Evolutionary conservation across 164 flowering plant genomes (phyloP), one percentile per base, ranked within the genome.

Genomic region (Pachysandra terminalis): DNA sequence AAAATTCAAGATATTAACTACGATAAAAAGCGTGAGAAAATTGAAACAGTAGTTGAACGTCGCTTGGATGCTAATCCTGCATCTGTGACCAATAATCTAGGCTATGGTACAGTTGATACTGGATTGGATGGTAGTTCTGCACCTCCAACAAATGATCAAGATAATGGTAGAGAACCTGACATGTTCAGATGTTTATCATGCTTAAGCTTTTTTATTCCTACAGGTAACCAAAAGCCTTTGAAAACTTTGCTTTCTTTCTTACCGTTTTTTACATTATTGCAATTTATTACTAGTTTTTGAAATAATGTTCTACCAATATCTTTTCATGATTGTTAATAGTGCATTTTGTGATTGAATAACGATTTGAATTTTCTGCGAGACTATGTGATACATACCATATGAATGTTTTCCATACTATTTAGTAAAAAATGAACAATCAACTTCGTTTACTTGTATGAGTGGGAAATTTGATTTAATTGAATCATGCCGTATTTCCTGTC

Each of bases 141-240:
- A 27, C 64, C 37, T 68, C 70, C 52, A 51, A 64, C n/a, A 35
- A 57, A 64, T 63, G 83, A 57, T 49, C 19, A 57, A 59, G 71
- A 75, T 56, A 62, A 24, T 52, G 79, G 69, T 1, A 59, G 70
- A 59, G 84, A 77, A 51, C 77, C 81, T 54, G 84, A 82, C n/a
- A 64, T 71, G 19, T 88, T 90, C 77, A 77, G 86, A 75, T 92
- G 98, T 79, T 80, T 89, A 67, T 80, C 88, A 40, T 92, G 98
- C 80, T 86, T 88, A 79, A 83, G 85, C 81, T 24, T 86, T 73
- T 85, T 92, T 78, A 74, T 84, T 75, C 88, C 86, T n/a, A 65
- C 78, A 76, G 90, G 97, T 92, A 81, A 32, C 37, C 37, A 28
- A 35, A 51, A 16, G 8, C 53, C 57, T 58, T 40, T 58, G 55